Base-by-base conservation (phyloP, 805 yeast species). In the Ogataea dorogensis region DNA sequence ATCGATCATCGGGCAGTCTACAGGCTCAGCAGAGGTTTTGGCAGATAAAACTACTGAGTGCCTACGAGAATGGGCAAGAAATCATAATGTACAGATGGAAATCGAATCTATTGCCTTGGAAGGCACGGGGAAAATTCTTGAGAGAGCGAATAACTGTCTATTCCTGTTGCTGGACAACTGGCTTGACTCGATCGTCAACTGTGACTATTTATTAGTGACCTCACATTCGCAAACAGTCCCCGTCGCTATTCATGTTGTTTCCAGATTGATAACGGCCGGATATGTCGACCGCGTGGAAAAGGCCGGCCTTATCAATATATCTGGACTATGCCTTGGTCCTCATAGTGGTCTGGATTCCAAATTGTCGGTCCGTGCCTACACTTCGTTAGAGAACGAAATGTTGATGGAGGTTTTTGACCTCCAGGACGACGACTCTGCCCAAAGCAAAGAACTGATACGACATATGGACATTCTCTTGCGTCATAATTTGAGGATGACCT, bases 161-260 rank as follows among this genome's bases (percentile, higher is more conserved):
- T 74, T 75, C 24, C 73, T 87, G 24, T 64, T 91, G 46, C 65
- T 91, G 46, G 71, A 72, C 39, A 79, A 79, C 54, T 86, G 91
- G 89, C 57, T 66, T 25, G 61, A 68, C n/a, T 71, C 70, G 21
- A 62, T 84, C 12, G 40, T 52, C 2, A 48, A 60, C 14, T 86
- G 94, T 1, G 97, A 91, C 56, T 82, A 80, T 45, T 70, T 93
- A 17, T 82, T 83, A 51, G 73, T 89, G 44, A 95, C 95, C 0
- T 77, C 95, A 0, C 96, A 89, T 59, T 86, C 96, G 0, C 97
- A 88, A 59, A 96, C 96, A 1, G 85, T 91, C 31, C 95, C 95
- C 1, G 95, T 93, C 0, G 78, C 95, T 0, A 79, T 86, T 2
- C 82, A 87, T 33, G 56, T 91, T 8, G 62, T 88, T 19, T 51